These are phyloP conservation scores for Cytospora piceae DNA, from an alignment of 2,329 filamentous ascomycete species.

Conservation along the genomic window DNA sequence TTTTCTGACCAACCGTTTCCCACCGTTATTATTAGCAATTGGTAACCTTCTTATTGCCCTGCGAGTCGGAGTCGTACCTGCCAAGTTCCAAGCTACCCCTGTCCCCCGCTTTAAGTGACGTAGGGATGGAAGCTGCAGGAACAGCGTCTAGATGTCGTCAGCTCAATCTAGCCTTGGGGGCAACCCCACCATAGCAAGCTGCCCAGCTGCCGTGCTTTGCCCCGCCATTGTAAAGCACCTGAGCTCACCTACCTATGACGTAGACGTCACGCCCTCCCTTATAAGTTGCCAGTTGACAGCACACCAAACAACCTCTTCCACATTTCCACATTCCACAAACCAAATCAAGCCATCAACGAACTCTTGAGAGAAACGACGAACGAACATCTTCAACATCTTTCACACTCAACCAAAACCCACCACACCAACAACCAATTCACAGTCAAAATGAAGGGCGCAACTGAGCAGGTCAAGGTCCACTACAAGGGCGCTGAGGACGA, in stretches of 20 bases:
- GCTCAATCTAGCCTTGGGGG: not conserved
- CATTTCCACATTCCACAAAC: not conserved
- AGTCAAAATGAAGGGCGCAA: constrained; percentile 56
- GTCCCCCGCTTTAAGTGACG: constrained; percentile 26
- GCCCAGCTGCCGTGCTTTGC: constrained; percentile 17
- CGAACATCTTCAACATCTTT: constrained; percentile 22
- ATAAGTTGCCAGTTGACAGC: constrained; percentile 18
- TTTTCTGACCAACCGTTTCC: not conserved
- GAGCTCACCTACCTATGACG: constrained; percentile 24
- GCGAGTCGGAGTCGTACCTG: not conserved
- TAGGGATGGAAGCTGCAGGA: constrained; percentile 28
- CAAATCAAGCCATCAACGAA: constrained; percentile 21
- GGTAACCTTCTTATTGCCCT: not conserved
- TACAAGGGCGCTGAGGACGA: constrained; percentile 72
- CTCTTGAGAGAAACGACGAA: constrained; percentile 12
- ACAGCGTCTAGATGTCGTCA: constrained; percentile 12
- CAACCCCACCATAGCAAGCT: constrained; percentile 23
- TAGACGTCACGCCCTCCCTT: constrained; percentile 29
- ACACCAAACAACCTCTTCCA: constrained; percentile 7
- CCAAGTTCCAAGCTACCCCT: constrained; percentile 26
- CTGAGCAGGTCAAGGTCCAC: constrained; percentile 75
- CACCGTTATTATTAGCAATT: not conserved
- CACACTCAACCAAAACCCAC: constrained; percentile 25
- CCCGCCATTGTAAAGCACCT: constrained; percentile 19
- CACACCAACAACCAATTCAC: constrained; percentile 19